Evolutionary conservation across 2,329 filamentous ascomycete genomes (phyloP).

Genomic region (Paraphoma sp.): DNA sequence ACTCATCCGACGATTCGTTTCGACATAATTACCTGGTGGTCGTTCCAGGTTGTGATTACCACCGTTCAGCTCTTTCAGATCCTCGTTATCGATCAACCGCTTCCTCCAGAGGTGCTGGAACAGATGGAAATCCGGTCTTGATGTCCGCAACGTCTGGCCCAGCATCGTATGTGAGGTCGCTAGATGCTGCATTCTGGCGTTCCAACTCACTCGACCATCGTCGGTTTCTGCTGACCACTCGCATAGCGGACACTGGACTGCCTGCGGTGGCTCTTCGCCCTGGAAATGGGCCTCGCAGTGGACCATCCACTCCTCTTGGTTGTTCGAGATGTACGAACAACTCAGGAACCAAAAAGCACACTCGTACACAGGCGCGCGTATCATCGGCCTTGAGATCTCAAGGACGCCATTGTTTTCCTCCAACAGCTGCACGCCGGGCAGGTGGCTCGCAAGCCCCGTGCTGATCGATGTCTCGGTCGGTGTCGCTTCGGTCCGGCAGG

Average conservation of each 20-base stretch:
- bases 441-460: slow-evolving; percentile 29
- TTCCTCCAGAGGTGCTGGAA: slow-evolving; percentile 40
- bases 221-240: slow-evolving; percentile 25
- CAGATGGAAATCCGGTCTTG: slow-evolving; percentile 37
- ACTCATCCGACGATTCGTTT: slow-evolving; percentile 14
- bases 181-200: slow-evolving; percentile 36
- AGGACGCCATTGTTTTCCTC: slow-evolving; percentile 39
- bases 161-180: slow-evolving; percentile 28
- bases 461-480: slow-evolving; percentile 36
- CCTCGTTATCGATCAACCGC: slow-evolving; percentile 38
- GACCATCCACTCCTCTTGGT: slow-evolving; percentile 34
- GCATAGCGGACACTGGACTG: slow-evolving; percentile 41
- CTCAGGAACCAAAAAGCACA: slow-evolving; percentile 45
- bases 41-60: slow-evolving; percentile 35
- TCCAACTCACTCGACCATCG: slow-evolving; percentile 30
- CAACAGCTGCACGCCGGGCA: slow-evolving; percentile 27
- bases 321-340: slow-evolving; percentile 30
- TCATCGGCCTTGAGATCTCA: slow-evolving; percentile 15
- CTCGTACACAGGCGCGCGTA: slow-evolving; percentile 27
- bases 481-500: slow-evolving; percentile 30
- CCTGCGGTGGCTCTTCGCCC: slow-evolving; percentile 38
- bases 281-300: slow-evolving; percentile 44
- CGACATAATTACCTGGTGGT: slow-evolving; percentile 26
- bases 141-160: slow-evolving; percentile 30
- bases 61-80: slow-evolving; percentile 40